Evolutionary conservation across 352 stramenopile genomes (phyloP), one percentile per base, ranked within the genome.

Genomic region (Pythium sukuiense): DNA sequence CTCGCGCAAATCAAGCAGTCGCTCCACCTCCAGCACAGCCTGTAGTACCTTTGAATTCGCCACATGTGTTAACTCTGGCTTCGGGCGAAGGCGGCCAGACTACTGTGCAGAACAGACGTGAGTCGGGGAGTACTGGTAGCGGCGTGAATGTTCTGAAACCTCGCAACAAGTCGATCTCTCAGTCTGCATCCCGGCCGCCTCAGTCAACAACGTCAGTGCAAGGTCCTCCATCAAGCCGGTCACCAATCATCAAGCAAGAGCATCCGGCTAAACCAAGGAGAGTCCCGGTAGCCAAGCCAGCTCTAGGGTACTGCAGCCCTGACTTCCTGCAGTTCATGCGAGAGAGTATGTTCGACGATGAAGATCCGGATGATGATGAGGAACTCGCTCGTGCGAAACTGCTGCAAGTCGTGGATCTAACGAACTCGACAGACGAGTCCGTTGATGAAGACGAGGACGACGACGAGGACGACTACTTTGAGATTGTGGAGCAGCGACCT

Each of bases 371-470:
- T 7, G 72, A 80, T 9, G 74, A 86, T 20, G 75, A 82, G 4
- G 80, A 83, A 9, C 62, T 79, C 62, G 65, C 71, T 29, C 71
- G 78, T 45, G 32, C 76, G 7, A 79, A 77, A 37, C 64, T 89
- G 2, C 59, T 89, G 18, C 70, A 86, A 50, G 71, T 88, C 8
- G 79, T 91, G 43, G 83, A 91, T 33, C 57, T 91, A 30, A 88
- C 83, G 2, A 82, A 78, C 55, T 58, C 88, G 35, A 86, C 75
- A 33, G 80, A 88, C 45, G 84, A 80, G 2, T 72, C 65, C n/a
- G 77, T 74, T 7, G 71, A 83, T 41, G 75, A 82, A n/a, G 75
- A 78, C 13, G 61, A 69, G 33, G 58, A 53, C 8, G 77, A 78
- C 7, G 62, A 65, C 7, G 72, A 78, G 12, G 72, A 74, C 18